Base-by-base conservation (phyloP, 345 rosid genomes). In the Brassica incana region DNA sequence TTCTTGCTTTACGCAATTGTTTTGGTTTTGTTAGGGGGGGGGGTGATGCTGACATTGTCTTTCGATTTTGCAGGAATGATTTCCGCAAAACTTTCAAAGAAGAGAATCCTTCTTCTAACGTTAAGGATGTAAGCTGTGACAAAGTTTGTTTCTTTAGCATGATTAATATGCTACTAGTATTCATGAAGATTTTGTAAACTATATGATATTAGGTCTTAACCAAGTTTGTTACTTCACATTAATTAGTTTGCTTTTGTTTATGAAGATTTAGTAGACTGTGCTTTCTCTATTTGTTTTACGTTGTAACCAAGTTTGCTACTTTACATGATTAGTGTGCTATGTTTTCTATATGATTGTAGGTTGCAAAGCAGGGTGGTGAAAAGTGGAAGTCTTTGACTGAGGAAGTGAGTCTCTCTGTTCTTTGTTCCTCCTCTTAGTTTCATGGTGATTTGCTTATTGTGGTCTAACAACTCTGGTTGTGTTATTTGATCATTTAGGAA, bases 311-410 rank as follows among this genome's bases (percentile, higher is more conserved):
- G 11, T 2, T 32, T 12, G 18, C 35, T 45, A 58, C 29, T 69
- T 11, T 1, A 0, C 9, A 54, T 52, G 18, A 6, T 38, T 70
- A 3, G 5, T 27, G 1, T 66, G 33, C 65, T 66, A 8, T 35
- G 40, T 8, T 35, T 35, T 35, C 40, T 35, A 35, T 35, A n/a
- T 33, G 36, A 1, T 33, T 1, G 36, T 1, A 5, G 7, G 38
- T 35, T 85, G 89, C 97, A 4, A 94, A 87, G 77, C 88, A 86
- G 29, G 97, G 90, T 59, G 99, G 97, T 77, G 97, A 87, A 80
- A 89, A 86, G 79, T 90, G 97, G 98, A 88, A 83, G 80, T 88
- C 91, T 16, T 67, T 94, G 91, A 78, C 89, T 1, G 95, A 92
- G 62, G 97, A 91, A 61, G 97, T 90, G 67, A 87, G 97, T 83